phyloP scores from a whole-genome alignment of 2,329 filamentous ascomycete genomes.

The Trichoderma koningii region DNA sequence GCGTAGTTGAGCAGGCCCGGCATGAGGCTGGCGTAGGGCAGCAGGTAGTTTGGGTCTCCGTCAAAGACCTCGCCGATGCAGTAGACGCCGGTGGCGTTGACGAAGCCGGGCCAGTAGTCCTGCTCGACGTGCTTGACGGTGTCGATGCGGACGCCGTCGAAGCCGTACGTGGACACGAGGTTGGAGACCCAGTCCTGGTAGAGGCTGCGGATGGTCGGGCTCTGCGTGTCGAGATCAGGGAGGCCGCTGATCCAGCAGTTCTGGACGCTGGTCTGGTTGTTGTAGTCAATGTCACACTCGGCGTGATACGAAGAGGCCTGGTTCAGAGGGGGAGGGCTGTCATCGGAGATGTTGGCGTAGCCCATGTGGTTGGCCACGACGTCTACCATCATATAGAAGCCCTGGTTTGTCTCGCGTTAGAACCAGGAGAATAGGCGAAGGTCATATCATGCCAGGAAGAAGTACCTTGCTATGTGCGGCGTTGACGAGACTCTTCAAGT shows the following conservation, averaged over 20 bases:
- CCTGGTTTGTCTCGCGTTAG: conserved; percentile 29
- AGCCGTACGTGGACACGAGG: conserved; percentile 61
- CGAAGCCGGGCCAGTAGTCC: conserved; percentile 59
- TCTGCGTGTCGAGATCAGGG: conserved; percentile 63
- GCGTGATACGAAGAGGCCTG: conserved; percentile 60
- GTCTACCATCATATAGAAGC: conserved; percentile 61
- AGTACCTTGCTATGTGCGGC: conserved; percentile 59
- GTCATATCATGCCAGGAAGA: background rate
- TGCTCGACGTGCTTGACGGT: conserved; percentile 64
- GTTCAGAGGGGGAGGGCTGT: conserved; percentile 50
- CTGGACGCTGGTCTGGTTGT: conserved; percentile 50
- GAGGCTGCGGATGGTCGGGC: conserved; percentile 49
- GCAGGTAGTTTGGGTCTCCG: conserved; percentile 53
- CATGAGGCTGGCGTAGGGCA: conserved; percentile 56
- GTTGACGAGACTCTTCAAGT: conserved; percentile 58
- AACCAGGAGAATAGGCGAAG: background rate
- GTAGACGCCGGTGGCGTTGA: conserved; percentile 58
- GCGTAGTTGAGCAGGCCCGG: conserved; percentile 65
- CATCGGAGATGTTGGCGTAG: conserved; percentile 52
- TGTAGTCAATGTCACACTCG: conserved; percentile 60
- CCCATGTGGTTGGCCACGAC: conserved; percentile 62
- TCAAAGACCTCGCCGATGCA: conserved; percentile 62
- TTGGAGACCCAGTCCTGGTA: conserved; percentile 61
- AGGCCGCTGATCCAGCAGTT: conserved; percentile 60
- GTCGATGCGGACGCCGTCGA: conserved; percentile 64